These are phyloP conservation scores for Lithospermum erythrorhizon DNA, from an alignment of 257 asterid species.

Conservation along the genomic window DNA sequence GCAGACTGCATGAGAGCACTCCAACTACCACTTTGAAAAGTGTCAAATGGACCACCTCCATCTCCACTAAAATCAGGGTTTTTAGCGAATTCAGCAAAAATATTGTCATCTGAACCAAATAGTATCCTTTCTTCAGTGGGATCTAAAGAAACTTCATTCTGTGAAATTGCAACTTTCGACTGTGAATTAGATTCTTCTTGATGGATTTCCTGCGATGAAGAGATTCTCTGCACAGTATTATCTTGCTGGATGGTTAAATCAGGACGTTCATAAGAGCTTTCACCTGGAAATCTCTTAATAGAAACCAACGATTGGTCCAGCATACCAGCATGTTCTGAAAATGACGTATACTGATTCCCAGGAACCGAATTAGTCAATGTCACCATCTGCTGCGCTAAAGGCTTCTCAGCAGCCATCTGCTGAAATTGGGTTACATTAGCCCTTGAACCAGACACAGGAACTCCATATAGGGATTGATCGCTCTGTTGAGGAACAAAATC, in stretches of 20 bases:
- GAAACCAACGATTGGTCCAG: conserved; percentile 35
- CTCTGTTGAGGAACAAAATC: conserved; percentile 43
- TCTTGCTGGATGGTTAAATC: conserved; percentile 29
- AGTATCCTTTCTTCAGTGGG: conserved; percentile 85
- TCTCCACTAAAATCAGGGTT: conserved; percentile 41
- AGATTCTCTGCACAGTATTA: conserved; percentile 33
- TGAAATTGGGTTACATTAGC: conserved; percentile 45
- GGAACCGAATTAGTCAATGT: conserved; percentile 35
- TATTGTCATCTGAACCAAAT: conserved; percentile 79
- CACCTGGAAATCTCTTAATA: conserved; percentile 44
- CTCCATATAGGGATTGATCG: conserved; percentile 83
- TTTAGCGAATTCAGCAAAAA: conserved; percentile 72
- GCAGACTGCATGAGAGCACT: conserved; percentile 93
- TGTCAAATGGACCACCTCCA: conserved; percentile 37
- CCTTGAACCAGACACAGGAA: conserved; percentile 76
- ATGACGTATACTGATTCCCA: conserved; percentile 32
- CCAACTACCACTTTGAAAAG: conserved; percentile 65
- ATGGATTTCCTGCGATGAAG: conserved; percentile 27
- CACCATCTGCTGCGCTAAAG: conserved; percentile 37
- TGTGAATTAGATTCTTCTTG: conserved; percentile 32
- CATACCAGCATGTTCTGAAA: conserved; percentile 34
- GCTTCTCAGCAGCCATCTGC: conserved; percentile 37
- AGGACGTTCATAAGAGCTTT: conserved; percentile 27
- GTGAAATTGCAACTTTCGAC: conserved; percentile 29
- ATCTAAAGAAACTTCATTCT: conserved; percentile 56